A percentile compares a stretch with the other conserved stretches of the same genome.
Conservation (phyloP, 176 grass and related monocot genomes). For the Puccinellia tenuiflora region DNA sequence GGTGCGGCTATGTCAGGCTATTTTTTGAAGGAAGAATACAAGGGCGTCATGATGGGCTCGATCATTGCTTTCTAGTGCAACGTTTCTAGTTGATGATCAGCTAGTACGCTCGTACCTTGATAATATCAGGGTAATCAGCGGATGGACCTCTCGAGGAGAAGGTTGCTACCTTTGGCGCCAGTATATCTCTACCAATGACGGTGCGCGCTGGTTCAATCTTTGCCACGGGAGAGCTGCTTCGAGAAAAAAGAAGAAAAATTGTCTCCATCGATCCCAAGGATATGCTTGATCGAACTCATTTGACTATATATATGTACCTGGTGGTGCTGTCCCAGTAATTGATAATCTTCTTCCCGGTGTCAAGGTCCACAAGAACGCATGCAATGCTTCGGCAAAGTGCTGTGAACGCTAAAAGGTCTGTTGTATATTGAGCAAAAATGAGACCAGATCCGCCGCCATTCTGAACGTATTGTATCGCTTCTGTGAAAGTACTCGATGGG, state of each 20-base stretch:
- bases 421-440: conserved; percentile 4
- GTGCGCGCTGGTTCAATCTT: conserved; percentile 25
- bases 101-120: not conserved
- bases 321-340: fast-evolving
- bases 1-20: conserved; percentile 11
- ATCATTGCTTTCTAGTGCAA: too few species aligned
- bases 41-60: too few species aligned
- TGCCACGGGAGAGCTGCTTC: not conserved
- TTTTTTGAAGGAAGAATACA: not conserved
- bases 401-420: fast-evolving
- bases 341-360: not conserved
- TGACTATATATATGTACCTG: not conserved
- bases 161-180: not conserved
- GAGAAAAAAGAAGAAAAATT: not conserved
- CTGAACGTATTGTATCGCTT: too few species aligned
- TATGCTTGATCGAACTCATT: not conserved
- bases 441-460: conserved; percentile 17
- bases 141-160: conserved; percentile 36
- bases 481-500: not conserved
- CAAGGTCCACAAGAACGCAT: conserved; percentile 25
- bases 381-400: not conserved
- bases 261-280: not conserved
- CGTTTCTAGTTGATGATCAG: too few species aligned
- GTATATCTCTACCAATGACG: not conserved
- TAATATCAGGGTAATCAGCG: not conserved